A percentile compares a stretch with the other conserved stretches of the same genome.
These are phyloP conservation scores for Kwoniella dendrophila DNA, from an alignment of 768 basidiomycete species.

Conservation along the genomic window DNA sequence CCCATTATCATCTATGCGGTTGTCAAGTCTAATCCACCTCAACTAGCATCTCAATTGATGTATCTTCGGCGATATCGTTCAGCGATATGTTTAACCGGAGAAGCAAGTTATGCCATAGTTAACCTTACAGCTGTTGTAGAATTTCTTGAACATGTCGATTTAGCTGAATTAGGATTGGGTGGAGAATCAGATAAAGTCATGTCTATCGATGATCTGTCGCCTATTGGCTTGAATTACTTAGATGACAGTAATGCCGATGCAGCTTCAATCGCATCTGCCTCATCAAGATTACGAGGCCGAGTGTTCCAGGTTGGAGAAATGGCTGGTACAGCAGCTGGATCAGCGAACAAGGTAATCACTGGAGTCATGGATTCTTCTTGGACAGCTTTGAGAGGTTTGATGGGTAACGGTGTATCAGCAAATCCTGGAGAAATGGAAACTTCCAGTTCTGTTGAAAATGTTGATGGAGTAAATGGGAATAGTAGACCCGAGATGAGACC, in stretches of 20 bases:
- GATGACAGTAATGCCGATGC: slow-evolving; percentile 60
- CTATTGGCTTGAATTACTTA: slow-evolving; percentile 71
- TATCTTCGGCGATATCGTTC: slow-evolving; percentile 64
- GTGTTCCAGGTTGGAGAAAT: slow-evolving; percentile 73
- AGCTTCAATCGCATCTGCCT: slow-evolving; percentile 60
- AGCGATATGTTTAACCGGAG: slow-evolving; percentile 65
- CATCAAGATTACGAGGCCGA: slow-evolving; percentile 67
- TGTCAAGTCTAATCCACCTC: slow-evolving; percentile 85
- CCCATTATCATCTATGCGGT: slow-evolving; percentile 92
- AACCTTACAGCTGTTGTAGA: slow-evolving; percentile 94
- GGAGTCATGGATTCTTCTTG: slow-evolving; percentile 91
- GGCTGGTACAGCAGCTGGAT: slow-evolving; percentile 73
- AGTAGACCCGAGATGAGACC: slow-evolving; percentile 64
- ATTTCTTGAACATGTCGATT: slow-evolving; percentile 91
- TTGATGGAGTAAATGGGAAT: neutral
- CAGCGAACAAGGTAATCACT: slow-evolving; percentile 71
- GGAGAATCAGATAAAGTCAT: slow-evolving; percentile 54
- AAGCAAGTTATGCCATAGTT: slow-evolving; percentile 89
- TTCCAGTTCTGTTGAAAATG: neutral
- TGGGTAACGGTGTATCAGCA: slow-evolving; percentile 51
- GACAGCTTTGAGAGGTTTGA: slow-evolving; percentile 76
- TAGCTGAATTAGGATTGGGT: slow-evolving; percentile 65
- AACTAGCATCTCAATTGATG: slow-evolving; percentile 69
- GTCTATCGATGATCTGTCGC: slow-evolving; percentile 74
- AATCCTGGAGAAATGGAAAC: neutral